Conservation (phyloP, 1,284 basidiomycete species). For the Vanrija sp. region DNA sequence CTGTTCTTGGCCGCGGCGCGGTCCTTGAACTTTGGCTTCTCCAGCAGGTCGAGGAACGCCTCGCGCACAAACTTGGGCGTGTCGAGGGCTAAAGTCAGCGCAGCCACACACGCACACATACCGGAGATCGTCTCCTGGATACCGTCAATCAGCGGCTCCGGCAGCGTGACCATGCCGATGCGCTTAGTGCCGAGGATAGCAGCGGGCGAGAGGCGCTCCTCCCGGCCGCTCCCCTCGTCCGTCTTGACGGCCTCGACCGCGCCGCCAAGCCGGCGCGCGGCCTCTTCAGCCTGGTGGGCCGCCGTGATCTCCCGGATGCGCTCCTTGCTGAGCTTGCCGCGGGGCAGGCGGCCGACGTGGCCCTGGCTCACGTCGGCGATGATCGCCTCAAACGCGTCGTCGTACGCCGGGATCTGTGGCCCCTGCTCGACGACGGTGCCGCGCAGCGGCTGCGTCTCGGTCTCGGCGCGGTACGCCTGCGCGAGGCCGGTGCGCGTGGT, state of each 20-base stretch:
- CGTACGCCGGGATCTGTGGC: background rate
- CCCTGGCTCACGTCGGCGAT: background rate
- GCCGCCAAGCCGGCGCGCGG: no score
- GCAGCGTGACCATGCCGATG: conserved; percentile 65
- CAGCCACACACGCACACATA: conserved; percentile 19
- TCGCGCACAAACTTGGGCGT: conserved; percentile 24
- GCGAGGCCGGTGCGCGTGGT: no score
- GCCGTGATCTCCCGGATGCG: no score
- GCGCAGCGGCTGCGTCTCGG: no score
- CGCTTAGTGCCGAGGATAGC: conserved; percentile 69
- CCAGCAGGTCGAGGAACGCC: conserved; percentile 24
- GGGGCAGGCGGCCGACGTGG: background rate
- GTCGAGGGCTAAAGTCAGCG: conserved; percentile 7
- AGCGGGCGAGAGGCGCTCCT: conserved; percentile 68
- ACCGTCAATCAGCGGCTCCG: conserved; percentile 57
- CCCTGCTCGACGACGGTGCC: no score
- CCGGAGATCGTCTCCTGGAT: conserved; percentile 43
- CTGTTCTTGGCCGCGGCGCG: conserved; percentile 12
- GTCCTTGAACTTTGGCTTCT: conserved; percentile 9
- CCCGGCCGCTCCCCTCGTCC: background rate
- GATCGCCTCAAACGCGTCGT: background rate
- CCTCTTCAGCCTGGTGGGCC: no score
- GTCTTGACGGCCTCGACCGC: no score
- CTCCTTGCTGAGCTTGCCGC: no score
- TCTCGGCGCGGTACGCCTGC: no score